These are phyloP conservation scores for Cardiospermum halicacabum DNA, from an alignment of 345 rosid species.

Conservation along the genomic window DNA sequence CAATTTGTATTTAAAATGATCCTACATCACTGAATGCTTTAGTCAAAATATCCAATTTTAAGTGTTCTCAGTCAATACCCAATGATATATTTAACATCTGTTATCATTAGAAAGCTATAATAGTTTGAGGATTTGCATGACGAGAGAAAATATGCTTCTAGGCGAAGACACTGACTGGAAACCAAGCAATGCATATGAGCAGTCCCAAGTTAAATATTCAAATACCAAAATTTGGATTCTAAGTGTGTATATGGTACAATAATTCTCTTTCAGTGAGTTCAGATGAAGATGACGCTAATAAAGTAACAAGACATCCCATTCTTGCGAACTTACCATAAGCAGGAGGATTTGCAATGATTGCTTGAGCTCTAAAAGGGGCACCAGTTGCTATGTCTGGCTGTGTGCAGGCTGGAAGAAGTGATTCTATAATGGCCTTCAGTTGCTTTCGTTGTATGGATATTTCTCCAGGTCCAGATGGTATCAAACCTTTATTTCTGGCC, in stretches of 20 bases:
- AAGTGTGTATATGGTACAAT: not conserved
- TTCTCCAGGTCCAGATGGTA: constrained; percentile 96
- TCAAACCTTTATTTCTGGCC: constrained; percentile 96
- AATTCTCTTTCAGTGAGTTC: not conserved
- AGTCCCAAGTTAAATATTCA: constrained; percentile 1
- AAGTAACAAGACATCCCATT: not conserved
- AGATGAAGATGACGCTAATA: not conserved
- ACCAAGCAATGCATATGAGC: not conserved
- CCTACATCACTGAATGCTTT: not conserved
- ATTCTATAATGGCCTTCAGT: constrained; percentile 86
- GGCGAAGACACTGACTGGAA: not conserved
- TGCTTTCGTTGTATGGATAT: constrained; percentile 85
- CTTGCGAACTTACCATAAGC: constrained; percentile 65
- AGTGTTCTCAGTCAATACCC: not conserved
- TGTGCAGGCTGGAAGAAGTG: constrained; percentile 93
- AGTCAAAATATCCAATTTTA: not conserved
- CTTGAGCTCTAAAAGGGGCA: constrained; percentile 80
- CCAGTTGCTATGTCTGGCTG: constrained; percentile 80
- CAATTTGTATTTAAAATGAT: not conserved
- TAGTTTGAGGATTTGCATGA: not conserved
- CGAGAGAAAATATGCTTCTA: not conserved
- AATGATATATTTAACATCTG: not conserved
- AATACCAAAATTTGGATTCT: constrained; percentile 1
- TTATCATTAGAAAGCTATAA: not conserved
- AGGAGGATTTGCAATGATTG: constrained; percentile 96